phyloP scores from a whole-genome alignment of 257 asterid genomes.

The Parsonsia alboflavescens region DNA sequence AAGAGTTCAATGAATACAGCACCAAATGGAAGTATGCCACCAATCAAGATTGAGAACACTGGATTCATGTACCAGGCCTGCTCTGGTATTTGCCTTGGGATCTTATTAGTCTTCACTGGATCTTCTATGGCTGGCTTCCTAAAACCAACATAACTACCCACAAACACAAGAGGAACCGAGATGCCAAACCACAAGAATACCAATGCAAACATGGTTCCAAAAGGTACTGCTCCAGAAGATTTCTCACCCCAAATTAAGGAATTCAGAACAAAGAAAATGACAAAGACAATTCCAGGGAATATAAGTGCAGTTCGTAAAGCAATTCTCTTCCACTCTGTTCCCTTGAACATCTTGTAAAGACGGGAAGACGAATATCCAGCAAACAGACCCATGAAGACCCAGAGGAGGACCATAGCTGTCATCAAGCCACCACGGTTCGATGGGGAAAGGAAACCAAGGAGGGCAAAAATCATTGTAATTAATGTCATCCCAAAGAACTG shows the following conservation, averaged over 20 bases:
- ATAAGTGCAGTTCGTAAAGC: constrained; percentile 67
- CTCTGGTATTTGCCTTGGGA: constrained; percentile 83
- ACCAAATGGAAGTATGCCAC: constrained; percentile 94
- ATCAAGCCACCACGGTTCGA: constrained; percentile 88
- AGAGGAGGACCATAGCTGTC: constrained; percentile 89
- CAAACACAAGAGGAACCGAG: constrained; percentile 80
- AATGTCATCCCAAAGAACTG: constrained; percentile 78
- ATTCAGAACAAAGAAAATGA: constrained; percentile 63
- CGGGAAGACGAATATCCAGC: constrained; percentile 87
- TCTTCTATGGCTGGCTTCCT: constrained; percentile 75
- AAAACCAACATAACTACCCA: constrained; percentile 74
- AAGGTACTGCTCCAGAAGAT: constrained; percentile 91
- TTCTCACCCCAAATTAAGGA: constrained; percentile 87
- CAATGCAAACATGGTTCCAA: constrained; percentile 78
- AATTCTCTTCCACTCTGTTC: constrained; percentile 85
- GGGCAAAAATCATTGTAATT: constrained; percentile 76
- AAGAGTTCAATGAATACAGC: constrained; percentile 86
- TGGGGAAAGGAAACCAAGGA: constrained; percentile 83
- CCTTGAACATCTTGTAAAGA: constrained; percentile 85
- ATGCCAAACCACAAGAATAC: constrained; percentile 84
- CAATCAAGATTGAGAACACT: constrained; percentile 64
- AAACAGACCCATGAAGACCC: constrained; percentile 89
- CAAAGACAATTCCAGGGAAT: constrained; percentile 67
- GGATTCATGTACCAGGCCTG: constrained; percentile 93
- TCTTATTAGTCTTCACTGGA: constrained; percentile 88